phyloP scores from a whole-genome alignment of 140 eudicot species.

The Erigeron philadelphicus region DNA sequence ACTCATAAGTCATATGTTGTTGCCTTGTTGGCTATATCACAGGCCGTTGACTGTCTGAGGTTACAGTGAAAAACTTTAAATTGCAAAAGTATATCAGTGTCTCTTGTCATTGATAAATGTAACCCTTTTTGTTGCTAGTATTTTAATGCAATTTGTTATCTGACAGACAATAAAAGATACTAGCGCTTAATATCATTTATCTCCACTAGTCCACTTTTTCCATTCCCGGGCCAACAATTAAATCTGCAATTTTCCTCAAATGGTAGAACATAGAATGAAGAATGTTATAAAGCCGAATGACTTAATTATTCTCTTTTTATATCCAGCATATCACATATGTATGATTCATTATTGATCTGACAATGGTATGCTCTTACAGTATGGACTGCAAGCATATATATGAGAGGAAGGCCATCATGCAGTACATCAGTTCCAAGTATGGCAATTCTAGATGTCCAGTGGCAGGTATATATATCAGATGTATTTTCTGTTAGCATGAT shows the following conservation, averaged over 20 bases:
- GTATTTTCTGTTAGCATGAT: not conserved
- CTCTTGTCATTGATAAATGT: conserved; percentile 2
- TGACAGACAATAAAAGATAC: not conserved
- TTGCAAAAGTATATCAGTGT: conserved; percentile 1
- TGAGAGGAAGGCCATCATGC: conserved; percentile 62
- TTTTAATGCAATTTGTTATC: not conserved
- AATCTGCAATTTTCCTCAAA: conserved; percentile 2
- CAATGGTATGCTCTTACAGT: conserved; percentile 34
- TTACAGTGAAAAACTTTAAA: not conserved
- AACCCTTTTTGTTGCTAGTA: not conserved
- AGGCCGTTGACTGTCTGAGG: not conserved
- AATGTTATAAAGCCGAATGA: not conserved
- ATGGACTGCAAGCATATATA: conserved; percentile 93
- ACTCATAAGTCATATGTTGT: not conserved
- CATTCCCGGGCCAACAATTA: not conserved
- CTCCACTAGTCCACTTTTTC: not conserved
- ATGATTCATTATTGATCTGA: conserved; percentile 7
- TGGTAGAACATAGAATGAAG: not conserved
- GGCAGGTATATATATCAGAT: conserved; percentile 43
- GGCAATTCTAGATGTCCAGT: conserved; percentile 53
- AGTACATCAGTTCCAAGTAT: conserved; percentile 41
- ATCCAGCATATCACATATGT: conserved; percentile 1
- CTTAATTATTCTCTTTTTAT: not conserved
- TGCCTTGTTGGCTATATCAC: not conserved
- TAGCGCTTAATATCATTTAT: not conserved